Conservation (phyloP, 805 yeast species). For the Saturnispora hagleri region DNA sequence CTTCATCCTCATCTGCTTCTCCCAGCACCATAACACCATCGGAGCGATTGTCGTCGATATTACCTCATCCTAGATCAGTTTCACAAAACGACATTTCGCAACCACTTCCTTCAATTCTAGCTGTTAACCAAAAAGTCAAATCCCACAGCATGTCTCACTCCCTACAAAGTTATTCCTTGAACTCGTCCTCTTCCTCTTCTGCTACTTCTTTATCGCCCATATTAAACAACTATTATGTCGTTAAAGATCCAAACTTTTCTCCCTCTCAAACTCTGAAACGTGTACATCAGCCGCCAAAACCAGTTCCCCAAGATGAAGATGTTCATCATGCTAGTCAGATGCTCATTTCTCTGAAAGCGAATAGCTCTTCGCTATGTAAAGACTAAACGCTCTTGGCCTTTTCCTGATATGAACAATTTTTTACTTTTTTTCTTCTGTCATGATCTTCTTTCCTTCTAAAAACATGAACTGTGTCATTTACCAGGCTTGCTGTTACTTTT, state of each 20-base stretch:
- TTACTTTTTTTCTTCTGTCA: not conserved
- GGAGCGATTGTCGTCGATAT: not conserved
- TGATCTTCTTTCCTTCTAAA: not conserved
- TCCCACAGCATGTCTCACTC: not conserved
- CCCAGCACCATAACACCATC: not conserved
- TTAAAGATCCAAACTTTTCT: not conserved
- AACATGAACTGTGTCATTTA: not conserved
- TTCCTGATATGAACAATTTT: not conserved
- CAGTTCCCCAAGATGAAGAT: not conserved
- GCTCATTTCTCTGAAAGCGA: constrained; percentile 2
- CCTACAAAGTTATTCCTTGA: not conserved
- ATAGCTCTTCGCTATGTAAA: not conserved
- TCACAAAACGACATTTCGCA: not conserved
- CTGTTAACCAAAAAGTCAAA: not conserved
- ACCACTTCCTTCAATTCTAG: not conserved
- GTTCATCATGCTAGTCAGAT: constrained; percentile 8
- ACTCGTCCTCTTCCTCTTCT: not conserved
- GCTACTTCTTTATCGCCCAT: not conserved
- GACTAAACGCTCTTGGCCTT: not conserved
- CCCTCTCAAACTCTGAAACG: not conserved
- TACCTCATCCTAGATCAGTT: not conserved
- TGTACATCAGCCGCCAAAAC: not conserved
- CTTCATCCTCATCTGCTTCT: not conserved
- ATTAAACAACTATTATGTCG: not conserved
- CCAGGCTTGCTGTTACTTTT: not conserved